phyloP scores from a whole-genome alignment of 352 stramenopile species.

The Pythium biforme region DNA sequence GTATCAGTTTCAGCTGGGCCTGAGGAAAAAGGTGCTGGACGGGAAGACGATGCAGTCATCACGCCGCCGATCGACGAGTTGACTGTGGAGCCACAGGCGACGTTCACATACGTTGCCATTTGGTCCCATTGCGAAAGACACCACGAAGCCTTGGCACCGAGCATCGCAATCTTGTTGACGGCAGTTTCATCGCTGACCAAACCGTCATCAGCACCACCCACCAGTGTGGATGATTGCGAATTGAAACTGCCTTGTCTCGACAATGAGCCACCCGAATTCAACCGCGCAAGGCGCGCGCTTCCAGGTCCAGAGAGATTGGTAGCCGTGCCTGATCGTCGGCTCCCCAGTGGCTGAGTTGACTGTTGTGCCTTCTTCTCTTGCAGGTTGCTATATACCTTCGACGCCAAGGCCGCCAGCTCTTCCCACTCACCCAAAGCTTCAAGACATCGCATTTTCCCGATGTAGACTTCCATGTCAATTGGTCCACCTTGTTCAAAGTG shows the following conservation, averaged over 20 bases:
- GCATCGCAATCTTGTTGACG: constrained; percentile 71
- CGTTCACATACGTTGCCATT: constrained; percentile 77
- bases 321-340: constrained; percentile 11
- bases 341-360: neutral
- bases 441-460: constrained; percentile 98
- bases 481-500: constrained; percentile 15
- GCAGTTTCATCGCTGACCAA: constrained; percentile 38
- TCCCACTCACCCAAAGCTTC: constrained; percentile 97
- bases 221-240: constrained; percentile 5
- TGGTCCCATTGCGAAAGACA: constrained; percentile 79
- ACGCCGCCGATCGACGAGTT: neutral
- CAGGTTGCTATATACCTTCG: constrained; percentile 16
- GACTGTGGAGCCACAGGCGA: constrained; percentile 37
- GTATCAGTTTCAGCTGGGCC: constrained; percentile 21
- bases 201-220: constrained; percentile 9
- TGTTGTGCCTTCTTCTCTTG: constrained; percentile 22
- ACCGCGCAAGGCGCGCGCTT: constrained; percentile 8
- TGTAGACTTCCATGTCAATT: constrained; percentile 90
- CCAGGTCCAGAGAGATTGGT: constrained; percentile 1
- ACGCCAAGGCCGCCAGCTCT: constrained; percentile 42
- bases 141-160: constrained; percentile 82
- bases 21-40: constrained; percentile 1
- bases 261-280: constrained; percentile 18
- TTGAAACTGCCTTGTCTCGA: constrained; percentile 28
- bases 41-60: neutral